Percentiles rank a stretch among this genome's conserved stretches.
Conservation (phyloP, 2,329 filamentous ascomycete genomes). For the Trichoderma semiorbis region DNA sequence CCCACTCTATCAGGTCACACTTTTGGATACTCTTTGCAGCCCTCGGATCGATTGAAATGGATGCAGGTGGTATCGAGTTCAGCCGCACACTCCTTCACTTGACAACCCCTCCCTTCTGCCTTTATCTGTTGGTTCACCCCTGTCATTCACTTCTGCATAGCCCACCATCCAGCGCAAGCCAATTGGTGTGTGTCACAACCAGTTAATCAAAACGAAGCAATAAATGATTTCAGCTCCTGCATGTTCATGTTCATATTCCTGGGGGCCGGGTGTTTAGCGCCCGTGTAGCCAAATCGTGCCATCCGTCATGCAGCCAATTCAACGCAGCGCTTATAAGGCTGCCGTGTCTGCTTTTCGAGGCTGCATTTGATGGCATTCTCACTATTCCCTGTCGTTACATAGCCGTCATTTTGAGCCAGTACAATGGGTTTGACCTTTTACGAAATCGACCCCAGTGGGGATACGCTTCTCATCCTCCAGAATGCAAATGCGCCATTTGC, state of each 20-base stretch:
- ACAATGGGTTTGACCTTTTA: background rate
- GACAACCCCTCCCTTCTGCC: background rate
- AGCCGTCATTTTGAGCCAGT: background rate
- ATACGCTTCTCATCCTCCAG: constrained; percentile 5
- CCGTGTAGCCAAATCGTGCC: background rate
- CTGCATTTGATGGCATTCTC: background rate
- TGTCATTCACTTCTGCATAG: background rate
- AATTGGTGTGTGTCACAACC: background rate
- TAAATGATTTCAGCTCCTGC: background rate
- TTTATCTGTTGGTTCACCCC: background rate
- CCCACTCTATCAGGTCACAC: background rate
- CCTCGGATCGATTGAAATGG: background rate
- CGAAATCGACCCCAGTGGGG: constrained; percentile 1
- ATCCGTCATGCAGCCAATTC: background rate
- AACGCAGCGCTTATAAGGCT: background rate
- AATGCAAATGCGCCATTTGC: constrained; percentile 1
- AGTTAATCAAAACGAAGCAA: background rate
- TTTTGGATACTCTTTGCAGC: background rate
- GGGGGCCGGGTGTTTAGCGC: background rate
- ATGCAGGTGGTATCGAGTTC: background rate
- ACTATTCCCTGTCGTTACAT: background rate
- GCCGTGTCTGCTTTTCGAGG: background rate
- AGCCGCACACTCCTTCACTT: background rate
- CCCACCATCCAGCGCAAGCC: background rate
- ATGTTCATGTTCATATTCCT: background rate